Conservation (phyloP, 2,329 filamentous ascomycete genomes). For the Colletotrichum theobromicola region DNA sequence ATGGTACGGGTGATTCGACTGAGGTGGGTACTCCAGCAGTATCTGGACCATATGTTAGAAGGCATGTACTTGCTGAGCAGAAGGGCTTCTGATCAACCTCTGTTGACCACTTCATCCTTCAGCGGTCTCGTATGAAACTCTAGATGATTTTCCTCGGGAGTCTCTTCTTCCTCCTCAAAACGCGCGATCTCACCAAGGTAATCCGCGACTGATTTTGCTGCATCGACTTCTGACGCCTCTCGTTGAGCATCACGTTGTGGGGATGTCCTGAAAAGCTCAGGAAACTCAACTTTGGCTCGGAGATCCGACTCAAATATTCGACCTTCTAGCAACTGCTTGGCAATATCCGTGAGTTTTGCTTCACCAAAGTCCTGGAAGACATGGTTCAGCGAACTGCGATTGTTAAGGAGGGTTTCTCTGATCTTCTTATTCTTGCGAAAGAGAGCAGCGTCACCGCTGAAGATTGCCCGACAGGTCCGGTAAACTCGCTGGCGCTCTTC, state of each 20-base stretch:
- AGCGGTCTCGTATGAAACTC: fast-evolving
- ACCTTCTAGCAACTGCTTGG: slow-evolving; percentile 27
- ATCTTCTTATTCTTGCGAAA: slow-evolving; percentile 29
- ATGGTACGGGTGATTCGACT: slow-evolving; percentile 9
- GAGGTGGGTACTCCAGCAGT: background rate
- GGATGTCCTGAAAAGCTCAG: slow-evolving; percentile 33
- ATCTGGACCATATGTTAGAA: background rate
- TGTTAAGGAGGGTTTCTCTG: slow-evolving; percentile 24
- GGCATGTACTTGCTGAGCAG: background rate
- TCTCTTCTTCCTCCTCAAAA: background rate
- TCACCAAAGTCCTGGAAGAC: slow-evolving; percentile 23
- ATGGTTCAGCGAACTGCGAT: slow-evolving; percentile 6
- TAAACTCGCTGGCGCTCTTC: slow-evolving; percentile 27
- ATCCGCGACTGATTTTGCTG: slow-evolving; percentile 30
- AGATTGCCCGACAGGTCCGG: slow-evolving; percentile 29
- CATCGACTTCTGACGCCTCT: slow-evolving; percentile 33
- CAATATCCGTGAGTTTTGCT: slow-evolving; percentile 24
- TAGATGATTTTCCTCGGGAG: background rate
- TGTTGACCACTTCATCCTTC: background rate
- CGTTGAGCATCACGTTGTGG: slow-evolving; percentile 28
- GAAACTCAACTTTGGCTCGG: slow-evolving; percentile 37
- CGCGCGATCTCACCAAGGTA: slow-evolving; percentile 28
- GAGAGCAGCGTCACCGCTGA: slow-evolving; percentile 28
- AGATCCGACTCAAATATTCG: slow-evolving; percentile 35
- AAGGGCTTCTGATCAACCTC: background rate